Base-by-base conservation (phyloP, 139 green algal species). In the Nannochloris sp. region DNA sequence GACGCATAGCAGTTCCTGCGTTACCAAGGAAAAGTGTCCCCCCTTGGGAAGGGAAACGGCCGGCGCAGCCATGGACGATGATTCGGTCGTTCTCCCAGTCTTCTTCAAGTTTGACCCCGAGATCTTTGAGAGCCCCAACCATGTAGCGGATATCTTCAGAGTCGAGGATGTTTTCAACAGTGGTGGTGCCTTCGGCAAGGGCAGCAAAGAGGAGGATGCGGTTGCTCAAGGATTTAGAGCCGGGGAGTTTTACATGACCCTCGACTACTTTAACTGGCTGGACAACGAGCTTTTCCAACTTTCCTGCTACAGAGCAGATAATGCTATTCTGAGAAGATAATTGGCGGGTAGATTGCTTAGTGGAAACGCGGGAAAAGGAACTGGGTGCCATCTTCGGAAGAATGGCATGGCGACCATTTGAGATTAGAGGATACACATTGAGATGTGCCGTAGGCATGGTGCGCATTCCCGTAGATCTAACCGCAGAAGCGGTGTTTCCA, bases 161-260 rank as follows among this genome's bases (percentile, higher is more conserved):
- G 65, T 97, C 89, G 73, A 99, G 77, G 32, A 99, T 70, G 74
- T 99, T 99, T 33, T 92, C 78, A 13, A 98, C 86, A 2, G 76
- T 53, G 4, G 91, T 96, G 27, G 67, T 88, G 25, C 90, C 89
- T 69, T 96, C 80, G 7, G 90, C 77, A 24, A 99, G 78, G 0
- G 94, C 92, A 2, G 94, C 93, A 30, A 98, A 76, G 44, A 99
- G 84, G 59, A 99, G 80, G 12, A 96, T 89, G 47, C 94, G 78
- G 74, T 99, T 99, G 25, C 88, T 96, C 8, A 99, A 78, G 2
- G 86, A 96, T 72, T 99, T 99, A 33, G 85, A 96, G n/a, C 94
- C 94, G 6, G 94, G 94, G 27, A 98, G 83, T 31, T 73, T 78
- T 27, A 78, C 71, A 37, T 73, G 64, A 27, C 71, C 71, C 38